Conservation (phyloP, 441 rosid species). For the Mallotus repandus region DNA sequence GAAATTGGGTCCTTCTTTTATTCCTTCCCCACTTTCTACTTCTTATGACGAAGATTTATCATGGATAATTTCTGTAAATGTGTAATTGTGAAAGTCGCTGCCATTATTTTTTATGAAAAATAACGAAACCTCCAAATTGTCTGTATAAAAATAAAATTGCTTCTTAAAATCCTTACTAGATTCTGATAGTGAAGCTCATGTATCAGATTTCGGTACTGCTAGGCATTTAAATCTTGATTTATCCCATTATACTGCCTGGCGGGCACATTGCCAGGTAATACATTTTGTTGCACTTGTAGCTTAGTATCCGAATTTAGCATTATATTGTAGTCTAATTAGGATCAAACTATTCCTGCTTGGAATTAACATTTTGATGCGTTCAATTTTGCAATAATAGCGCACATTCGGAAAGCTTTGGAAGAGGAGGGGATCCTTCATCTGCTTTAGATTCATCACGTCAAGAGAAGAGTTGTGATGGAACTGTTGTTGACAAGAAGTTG, state of each 20-base stretch:
- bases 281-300: not conserved
- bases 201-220: slow-evolving; percentile 38
- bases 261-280: slow-evolving; percentile 43
- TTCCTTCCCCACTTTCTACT: too few species aligned
- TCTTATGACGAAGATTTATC: too few species aligned
- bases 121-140: too few species aligned
- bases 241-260: slow-evolving; percentile 36
- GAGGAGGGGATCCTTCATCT: slow-evolving; percentile 13
- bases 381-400: not conserved
- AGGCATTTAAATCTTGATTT: slow-evolving; percentile 33
- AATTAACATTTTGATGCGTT: too few species aligned
- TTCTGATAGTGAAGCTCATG: slow-evolving; percentile 27
- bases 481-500: slow-evolving; percentile 16
- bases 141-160: too few species aligned
- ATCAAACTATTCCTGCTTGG: too few species aligned
- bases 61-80: too few species aligned
- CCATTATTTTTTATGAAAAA: too few species aligned
- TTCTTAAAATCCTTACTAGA: slow-evolving; percentile 14
- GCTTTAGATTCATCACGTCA: slow-evolving; percentile 9
- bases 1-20: too few species aligned
- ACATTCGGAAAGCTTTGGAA: slow-evolving; percentile 4
- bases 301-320: too few species aligned
- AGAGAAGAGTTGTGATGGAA: slow-evolving; percentile 16
- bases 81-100: too few species aligned
- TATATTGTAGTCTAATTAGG: too few species aligned